These are phyloP conservation scores for Podila epigama DNA, from an alignment of 192 early-diverging fungal species.

Conservation along the genomic window DNA sequence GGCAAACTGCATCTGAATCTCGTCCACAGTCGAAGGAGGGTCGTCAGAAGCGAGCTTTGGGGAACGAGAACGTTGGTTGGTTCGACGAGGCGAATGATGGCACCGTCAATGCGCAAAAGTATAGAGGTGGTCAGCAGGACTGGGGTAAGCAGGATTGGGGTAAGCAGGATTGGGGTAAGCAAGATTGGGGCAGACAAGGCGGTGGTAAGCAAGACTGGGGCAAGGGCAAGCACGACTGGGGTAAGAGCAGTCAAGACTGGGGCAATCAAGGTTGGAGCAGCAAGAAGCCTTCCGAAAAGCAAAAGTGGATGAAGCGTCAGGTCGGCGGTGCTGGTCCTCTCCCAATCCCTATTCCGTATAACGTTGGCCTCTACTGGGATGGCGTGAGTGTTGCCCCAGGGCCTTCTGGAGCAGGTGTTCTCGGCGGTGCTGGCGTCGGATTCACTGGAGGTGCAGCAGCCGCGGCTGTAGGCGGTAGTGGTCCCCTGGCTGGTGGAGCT, in stretches of 20 bases:
- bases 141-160: background rate
- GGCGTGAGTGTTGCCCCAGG: background rate
- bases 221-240: background rate
- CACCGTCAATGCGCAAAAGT: too few species aligned
- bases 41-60: too few species aligned
- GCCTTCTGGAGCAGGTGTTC: background rate
- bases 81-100: too few species aligned
- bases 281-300: too few species aligned
- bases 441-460: background rate
- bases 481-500: background rate
- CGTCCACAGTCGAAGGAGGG: too few species aligned
- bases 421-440: background rate
- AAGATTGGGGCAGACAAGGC: background rate
- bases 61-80: too few species aligned
- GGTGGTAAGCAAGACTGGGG: background rate
- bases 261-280: too few species aligned
- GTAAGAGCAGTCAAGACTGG: background rate
- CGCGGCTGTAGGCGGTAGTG: background rate
- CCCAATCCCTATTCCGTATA: background rate
- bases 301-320: constrained; percentile 1
- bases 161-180: background rate
- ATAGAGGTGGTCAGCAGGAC: background rate
- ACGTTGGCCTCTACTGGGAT: constrained; percentile 6
- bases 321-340: background rate
- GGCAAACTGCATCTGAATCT: too few species aligned